Conservation (phyloP, 805 yeast species). For the Candida takata region DNA sequence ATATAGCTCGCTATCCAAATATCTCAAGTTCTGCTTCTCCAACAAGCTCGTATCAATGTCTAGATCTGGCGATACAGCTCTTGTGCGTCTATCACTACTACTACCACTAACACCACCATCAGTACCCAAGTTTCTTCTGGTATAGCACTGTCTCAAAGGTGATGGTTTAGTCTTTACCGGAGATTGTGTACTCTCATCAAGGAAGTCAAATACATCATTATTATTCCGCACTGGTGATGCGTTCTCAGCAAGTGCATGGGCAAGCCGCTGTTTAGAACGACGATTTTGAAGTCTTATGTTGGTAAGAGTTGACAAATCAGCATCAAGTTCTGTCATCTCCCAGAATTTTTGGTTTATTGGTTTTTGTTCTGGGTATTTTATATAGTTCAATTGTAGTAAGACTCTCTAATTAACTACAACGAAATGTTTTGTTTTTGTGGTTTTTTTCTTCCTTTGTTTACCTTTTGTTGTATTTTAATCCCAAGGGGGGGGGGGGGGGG, state of each 20-base stretch:
- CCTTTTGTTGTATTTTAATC: too few species aligned
- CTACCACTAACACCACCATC: not conserved
- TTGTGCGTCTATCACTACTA: not conserved
- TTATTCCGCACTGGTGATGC: conserved; percentile 1
- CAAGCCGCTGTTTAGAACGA: conserved; percentile 12
- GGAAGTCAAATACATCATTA: conserved; percentile 1
- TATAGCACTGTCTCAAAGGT: conserved; percentile 8
- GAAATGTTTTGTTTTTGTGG: too few species aligned
- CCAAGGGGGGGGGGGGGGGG: too few species aligned
- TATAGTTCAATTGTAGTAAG: too few species aligned
- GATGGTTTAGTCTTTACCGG: conserved; percentile 11
- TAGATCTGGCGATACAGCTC: not conserved
- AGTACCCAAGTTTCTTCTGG: not conserved
- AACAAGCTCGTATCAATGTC: conserved; percentile 12
- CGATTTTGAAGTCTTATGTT: conserved; percentile 16
- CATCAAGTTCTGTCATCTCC: too few species aligned
- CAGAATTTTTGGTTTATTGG: too few species aligned
- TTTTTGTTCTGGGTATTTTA: too few species aligned
- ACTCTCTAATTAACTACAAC: too few species aligned
- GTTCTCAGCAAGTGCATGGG: conserved; percentile 4
- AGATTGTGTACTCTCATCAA: conserved; percentile 8
- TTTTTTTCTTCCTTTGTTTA: too few species aligned
- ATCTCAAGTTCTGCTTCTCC: conserved; percentile 11
- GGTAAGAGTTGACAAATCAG: conserved; percentile 18
- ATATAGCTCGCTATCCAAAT: conserved; percentile 12